phyloP scores from a whole-genome alignment of 2,329 filamentous ascomycete genomes.

The Aspergillus sclerotialis region DNA sequence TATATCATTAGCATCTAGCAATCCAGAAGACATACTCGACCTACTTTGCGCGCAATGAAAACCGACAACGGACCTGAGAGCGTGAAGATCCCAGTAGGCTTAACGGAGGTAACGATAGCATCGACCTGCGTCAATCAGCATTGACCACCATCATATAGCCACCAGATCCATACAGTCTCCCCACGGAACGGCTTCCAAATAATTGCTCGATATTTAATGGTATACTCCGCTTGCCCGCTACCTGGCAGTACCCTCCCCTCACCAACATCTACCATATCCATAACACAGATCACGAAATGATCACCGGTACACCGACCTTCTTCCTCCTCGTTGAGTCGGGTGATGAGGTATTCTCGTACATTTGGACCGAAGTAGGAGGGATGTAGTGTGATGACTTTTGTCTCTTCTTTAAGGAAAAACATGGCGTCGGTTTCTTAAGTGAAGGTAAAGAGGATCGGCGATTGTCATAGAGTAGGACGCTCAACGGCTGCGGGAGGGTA shows the following conservation, averaged over 20 bases:
- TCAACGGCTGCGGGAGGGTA: no score
- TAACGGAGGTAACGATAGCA: constrained; percentile 85
- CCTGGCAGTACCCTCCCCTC: constrained; percentile 88
- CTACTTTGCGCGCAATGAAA: constrained; percentile 61
- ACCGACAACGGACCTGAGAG: constrained; percentile 43
- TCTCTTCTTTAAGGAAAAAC: constrained; percentile 98
- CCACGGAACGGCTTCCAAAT: constrained; percentile 98
- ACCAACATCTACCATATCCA: constrained; percentile 92
- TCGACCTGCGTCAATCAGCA: constrained; percentile 62
- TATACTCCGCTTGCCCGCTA: constrained; percentile 88
- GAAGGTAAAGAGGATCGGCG: not conserved
- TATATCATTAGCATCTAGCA: constrained; percentile 4
- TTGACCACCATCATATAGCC: constrained; percentile 8
- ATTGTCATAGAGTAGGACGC: no score
- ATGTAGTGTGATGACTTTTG: constrained; percentile 89
- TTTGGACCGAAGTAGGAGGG: constrained; percentile 95
- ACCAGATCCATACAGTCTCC: constrained; percentile 71
- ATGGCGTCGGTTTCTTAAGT: constrained; percentile 45
- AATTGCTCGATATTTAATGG: constrained; percentile 87
- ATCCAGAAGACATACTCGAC: constrained; percentile 24
- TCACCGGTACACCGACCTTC: constrained; percentile 92
- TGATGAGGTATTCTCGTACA: constrained; percentile 84
- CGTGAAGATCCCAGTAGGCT: constrained; percentile 74
- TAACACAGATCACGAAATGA: constrained; percentile 96
- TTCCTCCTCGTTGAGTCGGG: constrained; percentile 83